Evolutionary conservation across 768 basidiomycete species (phyloP).

Genomic region (Lepiota venenata): DNA sequence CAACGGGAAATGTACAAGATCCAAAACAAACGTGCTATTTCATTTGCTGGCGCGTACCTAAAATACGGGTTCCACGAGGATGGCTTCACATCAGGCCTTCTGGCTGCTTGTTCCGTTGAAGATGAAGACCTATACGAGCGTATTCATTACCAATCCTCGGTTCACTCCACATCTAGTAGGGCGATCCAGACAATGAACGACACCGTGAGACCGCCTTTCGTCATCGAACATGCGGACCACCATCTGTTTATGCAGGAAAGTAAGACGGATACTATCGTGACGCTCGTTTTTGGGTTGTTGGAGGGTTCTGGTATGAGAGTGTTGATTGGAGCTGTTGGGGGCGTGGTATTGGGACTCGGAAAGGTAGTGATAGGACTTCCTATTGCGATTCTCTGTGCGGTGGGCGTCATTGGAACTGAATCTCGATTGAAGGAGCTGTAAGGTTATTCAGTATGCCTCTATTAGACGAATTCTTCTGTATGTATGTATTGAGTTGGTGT

Average conservation of each 20-base stretch:
- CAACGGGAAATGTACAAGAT: conserved; percentile 53
- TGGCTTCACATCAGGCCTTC: conserved; percentile 53
- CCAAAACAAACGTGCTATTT: conserved; percentile 59
- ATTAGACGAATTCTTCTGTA: no score
- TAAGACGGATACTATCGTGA: conserved; percentile 18
- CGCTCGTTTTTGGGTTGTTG: conserved; percentile 34
- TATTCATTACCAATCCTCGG: not conserved
- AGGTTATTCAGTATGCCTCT: no score
- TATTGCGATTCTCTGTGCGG: not conserved
- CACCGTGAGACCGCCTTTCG: conserved; percentile 37
- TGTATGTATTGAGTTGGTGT: no score
- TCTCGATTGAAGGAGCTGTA: no score
- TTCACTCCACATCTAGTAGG: not conserved
- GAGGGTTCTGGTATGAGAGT: conserved; percentile 31
- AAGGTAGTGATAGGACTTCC: not conserved
- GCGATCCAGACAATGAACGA: conserved; percentile 20
- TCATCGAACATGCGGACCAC: conserved; percentile 36
- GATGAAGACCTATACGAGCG: conserved; percentile 12
- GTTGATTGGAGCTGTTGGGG: conserved; percentile 26
- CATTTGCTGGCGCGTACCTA: conserved; percentile 69
- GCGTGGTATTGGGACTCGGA: conserved; percentile 14
- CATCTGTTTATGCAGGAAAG: conserved; percentile 22
- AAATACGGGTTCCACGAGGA: conserved; percentile 85
- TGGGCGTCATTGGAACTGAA: no score
- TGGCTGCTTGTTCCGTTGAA: conserved; percentile 31